Evolutionary conservation across 495 filamentous ascomycete species (phyloP).

Genomic region (Tuber umbilicatum): DNA sequence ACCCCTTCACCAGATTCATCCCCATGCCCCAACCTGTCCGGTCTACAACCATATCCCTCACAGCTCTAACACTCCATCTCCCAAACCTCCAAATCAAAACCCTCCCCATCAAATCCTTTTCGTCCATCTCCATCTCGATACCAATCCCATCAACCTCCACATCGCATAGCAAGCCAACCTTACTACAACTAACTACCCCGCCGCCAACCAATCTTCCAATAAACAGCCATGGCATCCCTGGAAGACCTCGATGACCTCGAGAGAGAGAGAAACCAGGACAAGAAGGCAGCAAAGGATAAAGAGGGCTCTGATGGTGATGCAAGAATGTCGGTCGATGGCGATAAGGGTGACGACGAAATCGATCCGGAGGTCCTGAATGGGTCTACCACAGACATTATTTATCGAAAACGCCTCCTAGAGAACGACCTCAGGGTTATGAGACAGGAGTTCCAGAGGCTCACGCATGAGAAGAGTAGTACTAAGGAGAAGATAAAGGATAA

Average conservation of each 20-base stretch:
- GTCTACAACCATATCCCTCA: constrained; percentile 1
- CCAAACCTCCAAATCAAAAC: neutral
- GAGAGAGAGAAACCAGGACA: constrained; percentile 67
- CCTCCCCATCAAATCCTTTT: neutral
- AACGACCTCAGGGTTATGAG: constrained; percentile 98
- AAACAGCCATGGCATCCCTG: constrained; percentile 65
- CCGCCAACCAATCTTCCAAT: neutral
- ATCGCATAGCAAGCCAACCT: constrained; percentile 4
- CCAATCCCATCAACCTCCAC: constrained; percentile 14
- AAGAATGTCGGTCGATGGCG: constrained; percentile 77
- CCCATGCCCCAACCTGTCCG: neutral
- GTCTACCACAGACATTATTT: constrained; percentile 88
- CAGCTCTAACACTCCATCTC: constrained; percentile 7
- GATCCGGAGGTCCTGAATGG: constrained; percentile 86
- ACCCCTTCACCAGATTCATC: neutral
- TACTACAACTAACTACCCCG: constrained; percentile 8
- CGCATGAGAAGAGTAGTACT: constrained; percentile 92
- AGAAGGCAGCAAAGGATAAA: constrained; percentile 59
- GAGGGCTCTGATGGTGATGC: constrained; percentile 62
- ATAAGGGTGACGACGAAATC: constrained; percentile 71
- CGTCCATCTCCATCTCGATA: constrained; percentile 3
- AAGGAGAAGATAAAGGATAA: constrained; percentile 99
- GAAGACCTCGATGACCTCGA: constrained; percentile 69
- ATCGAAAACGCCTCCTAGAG: constrained; percentile 77
- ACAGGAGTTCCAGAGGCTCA: constrained; percentile 89